Evolutionary conservation across 805 yeast species (phyloP), one percentile per base, ranked within the genome.

Genomic region (Saturnispora bothae): DNA sequence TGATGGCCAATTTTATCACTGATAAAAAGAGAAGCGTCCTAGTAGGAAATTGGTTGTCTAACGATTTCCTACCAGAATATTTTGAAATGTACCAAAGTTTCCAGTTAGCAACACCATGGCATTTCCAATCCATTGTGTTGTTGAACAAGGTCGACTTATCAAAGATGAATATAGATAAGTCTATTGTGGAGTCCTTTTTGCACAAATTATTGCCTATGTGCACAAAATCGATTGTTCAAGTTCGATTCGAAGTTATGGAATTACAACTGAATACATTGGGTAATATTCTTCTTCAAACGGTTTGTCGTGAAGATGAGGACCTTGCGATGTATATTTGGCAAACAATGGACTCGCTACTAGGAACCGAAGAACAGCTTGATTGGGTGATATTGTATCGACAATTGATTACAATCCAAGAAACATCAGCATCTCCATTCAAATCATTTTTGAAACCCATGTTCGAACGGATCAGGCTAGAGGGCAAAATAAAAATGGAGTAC

Each of bases 61-160:
- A 30, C 3, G n/a, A 15, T 4, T 33, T 44, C 19, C 18, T 33
- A 3, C n/a, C 34, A 7, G 15, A 16, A 3, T 44, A 42, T 38
- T 44, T 44, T 19, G 17, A n/a, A 9, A 19, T 25, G 3, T 16
- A 38, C 3, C 39, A 38, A 2, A 13, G 22, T 6, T 31, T 42
- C n/a, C 26, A 35, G 8, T 19, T 44, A 4, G 16, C 38, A 4
- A 27, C 27, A 18, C 45, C 44, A 21, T 44, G 45, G 45, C 43
- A 42, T 10, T 29, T 44, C 25, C 48, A 44, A 18, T 42, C 45
- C 12, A 44, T 44, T 18, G 26, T 20, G 5, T 25, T 44, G 16
- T 21, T 44, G 1, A 42, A 38, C 9, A 42, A 40, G 10, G 25
- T 22, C 10, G 7, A 7, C 7, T 22, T 10, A 28, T 13, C 42